These are phyloP conservation scores for Komagataella ulmi DNA, from an alignment of 805 yeast genomes.

Conservation along the genomic window DNA sequence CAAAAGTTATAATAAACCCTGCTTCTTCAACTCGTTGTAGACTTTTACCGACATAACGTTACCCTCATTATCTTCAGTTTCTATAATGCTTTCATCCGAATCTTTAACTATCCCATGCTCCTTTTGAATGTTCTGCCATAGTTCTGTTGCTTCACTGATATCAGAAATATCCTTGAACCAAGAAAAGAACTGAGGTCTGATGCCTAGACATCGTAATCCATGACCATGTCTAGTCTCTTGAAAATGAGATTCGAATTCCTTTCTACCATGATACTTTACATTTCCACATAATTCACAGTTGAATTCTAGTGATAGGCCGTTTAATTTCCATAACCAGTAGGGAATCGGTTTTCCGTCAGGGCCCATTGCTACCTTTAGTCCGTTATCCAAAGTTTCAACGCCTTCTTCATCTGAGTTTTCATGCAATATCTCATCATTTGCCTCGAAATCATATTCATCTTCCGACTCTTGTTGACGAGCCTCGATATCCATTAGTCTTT, in stretches of 20 bases:
- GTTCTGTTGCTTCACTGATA: constrained; percentile 52
- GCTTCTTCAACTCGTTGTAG: constrained; percentile 74
- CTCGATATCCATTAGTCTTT: constrained; percentile 30
- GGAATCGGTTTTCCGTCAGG: constrained; percentile 91
- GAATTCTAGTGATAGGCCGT: constrained; percentile 66
- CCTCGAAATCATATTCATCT: constrained; percentile 15
- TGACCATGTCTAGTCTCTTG: constrained; percentile 52
- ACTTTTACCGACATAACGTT: constrained; percentile 81
- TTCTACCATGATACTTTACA: constrained; percentile 56
- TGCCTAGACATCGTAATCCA: constrained; percentile 67
- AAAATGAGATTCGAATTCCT: constrained; percentile 64
- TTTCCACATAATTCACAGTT: constrained; percentile 85
- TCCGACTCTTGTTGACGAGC: constrained; percentile 18
- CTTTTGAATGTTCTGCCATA: constrained; percentile 36
- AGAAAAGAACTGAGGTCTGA: constrained; percentile 29
- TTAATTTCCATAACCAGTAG: constrained; percentile 80
- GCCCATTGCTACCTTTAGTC: constrained; percentile 59
- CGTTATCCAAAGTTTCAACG: constrained; percentile 21
- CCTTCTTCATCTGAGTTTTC: constrained; percentile 12
- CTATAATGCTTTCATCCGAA: constrained; percentile 42
- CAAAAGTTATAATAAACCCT: constrained; percentile 50
- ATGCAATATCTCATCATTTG: constrained; percentile 12
- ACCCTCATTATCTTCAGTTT: constrained; percentile 88
- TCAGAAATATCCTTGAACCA: constrained; percentile 50
- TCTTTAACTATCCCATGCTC: constrained; percentile 23